Evolutionary conservation across 768 basidiomycete genomes (phyloP).

Genomic region (Phaeotremella fagi): DNA sequence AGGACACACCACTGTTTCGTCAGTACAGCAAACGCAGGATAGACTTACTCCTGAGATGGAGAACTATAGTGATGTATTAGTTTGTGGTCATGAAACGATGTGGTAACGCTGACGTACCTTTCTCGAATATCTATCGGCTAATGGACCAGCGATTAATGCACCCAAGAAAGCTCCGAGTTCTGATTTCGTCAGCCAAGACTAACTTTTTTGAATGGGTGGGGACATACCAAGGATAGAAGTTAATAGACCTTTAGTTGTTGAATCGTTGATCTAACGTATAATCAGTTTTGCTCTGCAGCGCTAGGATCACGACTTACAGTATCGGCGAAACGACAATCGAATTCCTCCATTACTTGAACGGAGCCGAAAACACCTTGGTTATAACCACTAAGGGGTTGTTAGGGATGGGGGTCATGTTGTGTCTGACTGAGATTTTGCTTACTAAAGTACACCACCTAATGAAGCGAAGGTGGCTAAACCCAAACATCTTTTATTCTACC

Average conservation of each 20-base stretch:
- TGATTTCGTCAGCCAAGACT: background rate
- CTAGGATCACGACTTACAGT: conserved; percentile 22
- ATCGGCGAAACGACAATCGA: conserved; percentile 17
- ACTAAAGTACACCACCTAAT: conserved; percentile 65
- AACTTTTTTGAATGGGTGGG: conserved; percentile 42
- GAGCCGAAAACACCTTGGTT: conserved; percentile 71
- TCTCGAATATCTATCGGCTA: conserved; percentile 67
- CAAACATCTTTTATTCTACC: conserved; percentile 59
- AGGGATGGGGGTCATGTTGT: no score
- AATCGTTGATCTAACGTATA: conserved; percentile 40
- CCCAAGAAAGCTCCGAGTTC: conserved; percentile 62
- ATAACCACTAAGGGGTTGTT: conserved; percentile 38
- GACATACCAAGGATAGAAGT: conserved; percentile 65
- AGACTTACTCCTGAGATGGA: background rate
- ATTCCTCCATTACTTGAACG: conserved; percentile 58
- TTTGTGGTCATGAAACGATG: background rate
- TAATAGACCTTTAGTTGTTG: conserved; percentile 64
- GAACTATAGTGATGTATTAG: background rate
- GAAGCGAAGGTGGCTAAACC: conserved; percentile 71
- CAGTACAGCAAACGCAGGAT: background rate
- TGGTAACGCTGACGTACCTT: conserved; percentile 61
- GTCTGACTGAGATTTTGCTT: no score
- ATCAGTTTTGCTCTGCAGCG: background rate
- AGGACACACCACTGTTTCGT: conserved; percentile 66
- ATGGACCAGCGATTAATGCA: conserved; percentile 62